These are phyloP conservation scores for Dendrothele bispora DNA, from an alignment of 768 basidiomycete genomes.

Conservation along the genomic window DNA sequence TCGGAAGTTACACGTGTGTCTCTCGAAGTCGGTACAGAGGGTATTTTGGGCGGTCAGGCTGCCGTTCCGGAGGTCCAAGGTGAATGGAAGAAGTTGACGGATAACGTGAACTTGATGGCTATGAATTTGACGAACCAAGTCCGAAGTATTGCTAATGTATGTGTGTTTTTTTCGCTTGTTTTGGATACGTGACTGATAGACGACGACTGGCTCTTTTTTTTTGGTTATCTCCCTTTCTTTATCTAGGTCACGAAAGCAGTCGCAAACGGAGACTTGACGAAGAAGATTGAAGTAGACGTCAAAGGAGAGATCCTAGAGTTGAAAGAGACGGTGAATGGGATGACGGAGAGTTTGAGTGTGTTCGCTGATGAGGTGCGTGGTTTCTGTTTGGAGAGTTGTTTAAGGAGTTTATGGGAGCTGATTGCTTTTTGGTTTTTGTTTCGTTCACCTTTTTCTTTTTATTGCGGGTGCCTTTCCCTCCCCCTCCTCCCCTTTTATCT, in stretches of 20 bases:
- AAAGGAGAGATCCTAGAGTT: conserved; percentile 89
- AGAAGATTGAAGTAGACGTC: conserved; percentile 85
- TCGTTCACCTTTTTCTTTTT: too few species aligned
- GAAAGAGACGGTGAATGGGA: conserved; percentile 92
- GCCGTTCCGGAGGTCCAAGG: conserved; percentile 90
- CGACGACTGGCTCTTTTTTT: background rate
- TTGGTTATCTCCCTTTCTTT: conserved; percentile 34
- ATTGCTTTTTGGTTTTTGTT: too few species aligned
- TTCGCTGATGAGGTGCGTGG: conserved; percentile 76
- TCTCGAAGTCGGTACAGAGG: conserved; percentile 90
- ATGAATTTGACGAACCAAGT: conserved; percentile 92
- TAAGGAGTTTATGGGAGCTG: too few species aligned
- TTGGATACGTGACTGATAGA: too few species aligned
- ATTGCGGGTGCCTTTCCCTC: background rate
- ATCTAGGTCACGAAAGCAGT: conserved; percentile 96
- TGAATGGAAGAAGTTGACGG: conserved; percentile 84
- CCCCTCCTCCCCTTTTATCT: background rate
- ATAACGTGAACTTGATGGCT: conserved; percentile 88
- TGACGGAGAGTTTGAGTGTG: conserved; percentile 85
- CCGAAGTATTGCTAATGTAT: conserved; percentile 56
- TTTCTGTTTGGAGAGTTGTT: too few species aligned
- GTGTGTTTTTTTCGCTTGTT: background rate
- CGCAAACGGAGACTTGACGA: conserved; percentile 88
- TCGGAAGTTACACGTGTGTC: conserved; percentile 90
- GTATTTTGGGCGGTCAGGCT: conserved; percentile 93